Conservation (phyloP, 768 basidiomycete genomes). For the Tulasnella calospora region DNA sequence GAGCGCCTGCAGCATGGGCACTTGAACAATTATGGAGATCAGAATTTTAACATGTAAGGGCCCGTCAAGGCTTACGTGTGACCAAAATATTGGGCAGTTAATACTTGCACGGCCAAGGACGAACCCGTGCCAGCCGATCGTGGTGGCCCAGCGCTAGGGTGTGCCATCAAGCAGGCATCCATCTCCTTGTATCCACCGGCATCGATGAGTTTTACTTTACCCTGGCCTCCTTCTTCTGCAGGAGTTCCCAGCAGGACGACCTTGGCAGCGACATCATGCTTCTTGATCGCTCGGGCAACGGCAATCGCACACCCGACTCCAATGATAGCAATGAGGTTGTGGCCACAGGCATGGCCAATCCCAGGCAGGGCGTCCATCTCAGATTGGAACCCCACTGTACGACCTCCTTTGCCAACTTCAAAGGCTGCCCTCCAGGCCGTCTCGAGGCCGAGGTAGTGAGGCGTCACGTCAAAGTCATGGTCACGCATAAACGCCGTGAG, state of each 20-base stretch:
- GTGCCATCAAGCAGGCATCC: conserved; percentile 81
- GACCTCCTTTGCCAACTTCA: conserved; percentile 58
- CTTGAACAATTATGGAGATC: conserved; percentile 37
- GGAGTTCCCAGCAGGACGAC: conserved; percentile 74
- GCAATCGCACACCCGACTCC: conserved; percentile 70
- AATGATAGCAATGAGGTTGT: conserved; percentile 73
- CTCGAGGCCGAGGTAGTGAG: conserved; percentile 52
- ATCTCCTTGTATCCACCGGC: conserved; percentile 72
- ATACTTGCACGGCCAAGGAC: conserved; percentile 51
- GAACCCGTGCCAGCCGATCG: conserved; percentile 61
- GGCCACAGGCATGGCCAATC: conserved; percentile 52
- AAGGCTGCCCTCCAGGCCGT: conserved; percentile 76
- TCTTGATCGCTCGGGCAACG: conserved; percentile 57
- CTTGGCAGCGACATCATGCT: conserved; percentile 60
- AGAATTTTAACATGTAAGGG: neutral
- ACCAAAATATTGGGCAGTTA: conserved; percentile 62
- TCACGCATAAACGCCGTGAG: conserved; percentile 62
- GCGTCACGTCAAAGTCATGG: conserved; percentile 60
- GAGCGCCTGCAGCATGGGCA: conserved; percentile 73
- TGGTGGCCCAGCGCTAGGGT: conserved; percentile 72
- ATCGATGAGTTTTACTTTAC: conserved; percentile 66
- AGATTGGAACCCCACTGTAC: conserved; percentile 72
- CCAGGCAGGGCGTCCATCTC: conserved; percentile 65
- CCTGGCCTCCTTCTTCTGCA: conserved; percentile 74
- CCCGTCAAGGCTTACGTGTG: conserved; percentile 53